A percentile compares a stretch with the other conserved stretches of the same genome.
Evolutionary conservation across 116 monocot species (phyloP).

Genomic region (Dioscorea cayenensis): DNA sequence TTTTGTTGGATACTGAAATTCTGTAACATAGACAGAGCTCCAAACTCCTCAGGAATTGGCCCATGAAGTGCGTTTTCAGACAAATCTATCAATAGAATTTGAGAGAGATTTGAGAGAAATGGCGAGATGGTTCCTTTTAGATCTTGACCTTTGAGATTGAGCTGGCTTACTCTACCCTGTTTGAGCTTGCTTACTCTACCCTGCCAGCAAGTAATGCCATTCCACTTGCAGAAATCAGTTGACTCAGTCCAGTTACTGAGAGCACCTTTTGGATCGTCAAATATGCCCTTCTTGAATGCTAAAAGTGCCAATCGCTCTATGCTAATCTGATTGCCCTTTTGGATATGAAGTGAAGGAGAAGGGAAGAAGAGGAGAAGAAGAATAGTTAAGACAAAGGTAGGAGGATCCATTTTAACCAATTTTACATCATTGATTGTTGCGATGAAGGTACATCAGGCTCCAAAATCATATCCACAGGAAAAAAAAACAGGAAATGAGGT

Average conservation of each 20-base stretch:
- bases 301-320: slow-evolving; percentile 24
- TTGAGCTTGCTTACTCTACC: no score
- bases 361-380: slow-evolving; percentile 20
- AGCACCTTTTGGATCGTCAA: slow-evolving; percentile 25
- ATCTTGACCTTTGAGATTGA: slow-evolving; percentile 17
- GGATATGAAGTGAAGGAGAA: slow-evolving; percentile 8
- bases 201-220: slow-evolving; percentile 24
- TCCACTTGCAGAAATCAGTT: slow-evolving; percentile 30
- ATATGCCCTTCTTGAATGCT: slow-evolving; percentile 39
- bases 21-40: slow-evolving; percentile 23
- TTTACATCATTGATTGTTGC: slow-evolving; percentile 3
- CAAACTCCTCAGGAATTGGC: slow-evolving; percentile 24
- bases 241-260: slow-evolving; percentile 36
- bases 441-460: slow-evolving; percentile 7
- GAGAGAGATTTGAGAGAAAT: slow-evolving; percentile 38
- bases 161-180: slow-evolving; percentile 20
- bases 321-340: slow-evolving; percentile 5
- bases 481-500: neutral
- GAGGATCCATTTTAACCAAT: slow-evolving; percentile 12
- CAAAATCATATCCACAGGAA: neutral
- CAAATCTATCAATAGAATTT: slow-evolving; percentile 30
- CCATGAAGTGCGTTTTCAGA: slow-evolving; percentile 46
- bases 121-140: slow-evolving; percentile 42
- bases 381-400: slow-evolving; percentile 3
- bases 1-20: slow-evolving; percentile 28